A percentile compares a stretch with the other conserved stretches of the same genome.
These are phyloP conservation scores for Sungouiella thailandica DNA, from an alignment of 805 yeast genomes.

Conservation along the genomic window DNA sequence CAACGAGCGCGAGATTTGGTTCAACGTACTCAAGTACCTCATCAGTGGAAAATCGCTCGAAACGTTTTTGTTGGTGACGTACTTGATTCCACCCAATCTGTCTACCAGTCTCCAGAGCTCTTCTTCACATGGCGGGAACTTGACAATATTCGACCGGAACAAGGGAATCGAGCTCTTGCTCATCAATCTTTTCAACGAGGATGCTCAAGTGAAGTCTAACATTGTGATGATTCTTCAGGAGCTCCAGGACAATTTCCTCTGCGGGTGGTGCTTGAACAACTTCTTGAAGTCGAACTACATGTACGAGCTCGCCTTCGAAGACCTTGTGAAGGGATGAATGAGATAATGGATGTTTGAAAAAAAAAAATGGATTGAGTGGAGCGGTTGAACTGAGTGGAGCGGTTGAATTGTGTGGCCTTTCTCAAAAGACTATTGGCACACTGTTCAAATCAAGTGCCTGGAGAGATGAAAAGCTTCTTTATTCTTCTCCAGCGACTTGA, in stretches of 20 bases:
- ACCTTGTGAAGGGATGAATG: conserved; percentile 16
- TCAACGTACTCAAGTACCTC: conserved; percentile 36
- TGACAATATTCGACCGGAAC: conserved; percentile 40
- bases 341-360: too few species aligned
- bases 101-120: conserved; percentile 35
- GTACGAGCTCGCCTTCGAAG: conserved; percentile 37
- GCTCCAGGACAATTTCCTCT: conserved; percentile 37
- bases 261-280: conserved; percentile 41
- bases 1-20: conserved; percentile 36
- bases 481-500: too few species aligned
- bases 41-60: conserved; percentile 39
- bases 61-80: conserved; percentile 34
- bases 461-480: too few species aligned
- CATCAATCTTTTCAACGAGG: conserved; percentile 37
- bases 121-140: conserved; percentile 34
- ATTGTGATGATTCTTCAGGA: conserved; percentile 40
- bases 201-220: conserved; percentile 35
- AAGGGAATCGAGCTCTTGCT: conserved; percentile 39
- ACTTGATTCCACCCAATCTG: conserved; percentile 37
- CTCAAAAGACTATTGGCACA: too few species aligned
- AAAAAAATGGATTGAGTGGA: too few species aligned
- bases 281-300: conserved; percentile 33
- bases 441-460: too few species aligned
- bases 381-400: too few species aligned
- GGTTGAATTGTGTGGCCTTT: too few species aligned